Evolutionary conservation across 208 protist genomes (phyloP).

Genomic region (Vickermania ingenoplastis): DNA sequence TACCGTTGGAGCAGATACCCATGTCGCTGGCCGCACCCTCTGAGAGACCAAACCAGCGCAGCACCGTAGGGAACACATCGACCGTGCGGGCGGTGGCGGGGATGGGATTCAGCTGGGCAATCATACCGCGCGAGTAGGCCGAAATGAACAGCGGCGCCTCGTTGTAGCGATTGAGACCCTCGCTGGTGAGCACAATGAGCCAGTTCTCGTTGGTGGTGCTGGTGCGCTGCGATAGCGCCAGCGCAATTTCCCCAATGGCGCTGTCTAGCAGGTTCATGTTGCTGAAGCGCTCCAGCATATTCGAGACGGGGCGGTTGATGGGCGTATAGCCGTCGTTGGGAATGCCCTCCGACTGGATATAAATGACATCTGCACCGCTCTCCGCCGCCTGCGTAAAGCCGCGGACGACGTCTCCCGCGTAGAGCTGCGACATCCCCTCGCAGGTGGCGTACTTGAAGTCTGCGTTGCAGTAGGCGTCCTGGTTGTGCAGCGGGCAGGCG

Average conservation of each 20-base stretch:
- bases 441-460: constrained; percentile 48
- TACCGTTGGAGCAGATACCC: constrained; percentile 57
- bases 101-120: constrained; percentile 36
- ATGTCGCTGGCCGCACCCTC: constrained; percentile 13
- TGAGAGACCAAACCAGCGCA: constrained; percentile 33
- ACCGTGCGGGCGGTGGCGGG: constrained; percentile 10
- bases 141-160: constrained; percentile 42
- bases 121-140: constrained; percentile 39
- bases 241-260: constrained; percentile 34
- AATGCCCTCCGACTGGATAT: constrained; percentile 22
- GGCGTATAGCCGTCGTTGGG: not conserved
- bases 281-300: constrained; percentile 21
- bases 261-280: constrained; percentile 64
- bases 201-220: constrained; percentile 36
- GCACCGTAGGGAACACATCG: constrained; percentile 39
- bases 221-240: constrained; percentile 35
- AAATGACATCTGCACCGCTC: constrained; percentile 35
- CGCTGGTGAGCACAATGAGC: constrained; percentile 53
- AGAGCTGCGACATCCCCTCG: constrained; percentile 31
- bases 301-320: constrained; percentile 5
- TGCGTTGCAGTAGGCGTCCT: constrained; percentile 41
- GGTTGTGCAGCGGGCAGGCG: constrained; percentile 13
- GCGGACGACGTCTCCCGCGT: constrained; percentile 28
- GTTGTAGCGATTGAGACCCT: constrained; percentile 16
- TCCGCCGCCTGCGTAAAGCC: constrained; percentile 27